phyloP scores from a whole-genome alignment of 495 filamentous ascomycete species.

The Oidiodendron maius region DNA sequence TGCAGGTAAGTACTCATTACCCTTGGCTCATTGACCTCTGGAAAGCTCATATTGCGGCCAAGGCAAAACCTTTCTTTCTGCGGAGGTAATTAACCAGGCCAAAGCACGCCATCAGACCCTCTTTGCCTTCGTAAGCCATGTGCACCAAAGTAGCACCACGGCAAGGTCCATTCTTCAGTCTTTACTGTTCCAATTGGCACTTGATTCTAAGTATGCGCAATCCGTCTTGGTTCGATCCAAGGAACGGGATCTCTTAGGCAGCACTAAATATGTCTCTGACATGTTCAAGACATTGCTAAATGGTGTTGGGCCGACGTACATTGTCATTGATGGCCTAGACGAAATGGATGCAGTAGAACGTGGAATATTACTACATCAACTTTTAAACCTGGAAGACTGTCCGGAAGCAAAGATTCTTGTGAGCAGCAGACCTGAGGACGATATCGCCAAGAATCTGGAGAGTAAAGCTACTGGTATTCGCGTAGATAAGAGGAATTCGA shows the following conservation, averaged over 20 bases:
- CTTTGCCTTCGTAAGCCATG: neutral
- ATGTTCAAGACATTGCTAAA: neutral
- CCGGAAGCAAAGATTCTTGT: slow-evolving; percentile 14
- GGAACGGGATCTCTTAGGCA: neutral
- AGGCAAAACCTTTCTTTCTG: slow-evolving; percentile 5
- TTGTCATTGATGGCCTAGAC: slow-evolving; percentile 22
- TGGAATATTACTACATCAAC: slow-evolving; percentile 9
- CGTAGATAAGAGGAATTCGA: slow-evolving; percentile 14
- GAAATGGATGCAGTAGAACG: slow-evolving; percentile 21
- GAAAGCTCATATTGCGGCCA: no score
- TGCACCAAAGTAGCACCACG: neutral
- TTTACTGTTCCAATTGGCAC: neutral
- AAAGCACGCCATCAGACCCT: neutral
- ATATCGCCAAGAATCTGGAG: slow-evolving; percentile 9
- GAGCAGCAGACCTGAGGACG: slow-evolving; percentile 2
- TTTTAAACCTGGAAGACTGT: neutral
- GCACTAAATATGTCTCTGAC: neutral
- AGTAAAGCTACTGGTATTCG: slow-evolving; percentile 6
- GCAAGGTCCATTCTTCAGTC: neutral
- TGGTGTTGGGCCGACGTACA: slow-evolving; percentile 13
- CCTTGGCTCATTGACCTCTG: no score
- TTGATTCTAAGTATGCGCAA: neutral
- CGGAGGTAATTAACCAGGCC: neutral
- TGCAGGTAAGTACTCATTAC: slow-evolving; percentile 20
- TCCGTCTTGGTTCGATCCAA: neutral